These are phyloP conservation scores for Jimgerdemannia lactiflua DNA, from an alignment of 192 early-diverging fungal species.

Conservation along the genomic window DNA sequence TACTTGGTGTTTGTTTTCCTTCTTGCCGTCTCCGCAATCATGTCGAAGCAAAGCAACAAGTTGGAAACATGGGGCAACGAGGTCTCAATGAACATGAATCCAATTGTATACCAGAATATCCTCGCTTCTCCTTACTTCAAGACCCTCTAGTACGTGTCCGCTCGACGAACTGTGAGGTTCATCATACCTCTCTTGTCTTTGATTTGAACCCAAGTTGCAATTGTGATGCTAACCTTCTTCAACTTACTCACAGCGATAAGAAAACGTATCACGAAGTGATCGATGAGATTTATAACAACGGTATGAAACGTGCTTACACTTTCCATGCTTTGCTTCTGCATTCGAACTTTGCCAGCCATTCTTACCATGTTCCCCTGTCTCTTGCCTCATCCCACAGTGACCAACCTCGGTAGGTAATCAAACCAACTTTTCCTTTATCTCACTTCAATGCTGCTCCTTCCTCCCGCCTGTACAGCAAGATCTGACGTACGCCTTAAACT, in stretches of 20 bases:
- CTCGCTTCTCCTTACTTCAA: slow-evolving; percentile 75
- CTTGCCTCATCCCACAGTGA: slow-evolving; percentile 23
- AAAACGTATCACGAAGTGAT: slow-evolving; percentile 79
- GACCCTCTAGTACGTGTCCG: slow-evolving; percentile 56
- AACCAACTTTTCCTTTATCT: not conserved
- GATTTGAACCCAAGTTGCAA: not conserved
- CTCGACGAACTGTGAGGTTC: not conserved
- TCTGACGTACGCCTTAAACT: slow-evolving; percentile 2
- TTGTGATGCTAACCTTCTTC: not conserved
- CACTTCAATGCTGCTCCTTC: not conserved
- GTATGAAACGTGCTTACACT: slow-evolving; percentile 30
- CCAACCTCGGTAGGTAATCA: slow-evolving; percentile 28
- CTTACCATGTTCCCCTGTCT: slow-evolving; percentile 5
- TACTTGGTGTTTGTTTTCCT: not conserved
- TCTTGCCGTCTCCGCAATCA: slow-evolving; percentile 1
- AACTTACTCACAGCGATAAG: slow-evolving; percentile 45
- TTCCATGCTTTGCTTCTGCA: not conserved
- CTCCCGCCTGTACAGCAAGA: not conserved
- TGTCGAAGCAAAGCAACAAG: slow-evolving; percentile 36
- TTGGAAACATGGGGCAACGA: slow-evolving; percentile 74
- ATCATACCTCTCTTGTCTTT: slow-evolving; percentile 1
- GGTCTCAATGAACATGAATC: slow-evolving; percentile 81
- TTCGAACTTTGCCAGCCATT: not conserved
- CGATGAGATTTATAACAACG: slow-evolving; percentile 66
- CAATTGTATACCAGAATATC: slow-evolving; percentile 68